Evolutionary conservation across 352 stramenopile genomes (phyloP), one percentile per base, ranked within the genome.

Genomic region (Elongisporangium prolatum): DNA sequence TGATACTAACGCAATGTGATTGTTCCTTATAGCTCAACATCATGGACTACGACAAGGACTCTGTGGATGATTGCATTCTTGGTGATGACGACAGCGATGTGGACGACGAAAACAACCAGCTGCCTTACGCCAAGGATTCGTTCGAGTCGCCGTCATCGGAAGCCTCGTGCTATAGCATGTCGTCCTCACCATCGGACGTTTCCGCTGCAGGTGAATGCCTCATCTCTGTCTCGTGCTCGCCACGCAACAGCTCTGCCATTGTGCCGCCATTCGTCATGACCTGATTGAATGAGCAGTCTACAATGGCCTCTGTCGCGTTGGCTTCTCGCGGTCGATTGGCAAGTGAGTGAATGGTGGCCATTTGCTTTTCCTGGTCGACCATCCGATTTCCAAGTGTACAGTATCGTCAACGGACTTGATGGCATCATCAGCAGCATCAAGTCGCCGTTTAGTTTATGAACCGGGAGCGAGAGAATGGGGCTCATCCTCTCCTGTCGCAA

Each of bases 161-260:
- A 14, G 38, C 17, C n/a, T 20, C 51, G 50, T 24, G 38, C 11
- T 64, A 77, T 57, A 70, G 72, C 44, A 87, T 91, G 79, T 78
- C 77, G 8, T 86, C 82, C 14, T 91, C 79, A 3, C 79, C 82
- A 14, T 81, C 74, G 1, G 82, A 91, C 55, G 71, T 89, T 9
- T 80, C 80, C n/a, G 51, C 53, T 6, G 48, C 74, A 2, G 57
- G 71, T 7, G 72, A 87, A 34, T 82, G 73, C 54, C 67, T 89
- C 28, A 40, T 40, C 28, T 40, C 28, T 1, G 28, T 40, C 28
- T 40, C 28, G 28, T 40, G 28, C 28, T 40, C 28, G 28, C 9
- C 28, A 40, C 28, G 28, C 8, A 40, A 40, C 28, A 40, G 28
- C 28, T 40, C 28, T 13, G 28, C 28, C 28, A 40, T 40, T 40